Percentiles rank a stretch among this genome's conserved stretches.
These are phyloP conservation scores for Thalassiosira livingstoniorum DNA, from an alignment of 352 stramenopile genomes.

Conservation along the genomic window DNA sequence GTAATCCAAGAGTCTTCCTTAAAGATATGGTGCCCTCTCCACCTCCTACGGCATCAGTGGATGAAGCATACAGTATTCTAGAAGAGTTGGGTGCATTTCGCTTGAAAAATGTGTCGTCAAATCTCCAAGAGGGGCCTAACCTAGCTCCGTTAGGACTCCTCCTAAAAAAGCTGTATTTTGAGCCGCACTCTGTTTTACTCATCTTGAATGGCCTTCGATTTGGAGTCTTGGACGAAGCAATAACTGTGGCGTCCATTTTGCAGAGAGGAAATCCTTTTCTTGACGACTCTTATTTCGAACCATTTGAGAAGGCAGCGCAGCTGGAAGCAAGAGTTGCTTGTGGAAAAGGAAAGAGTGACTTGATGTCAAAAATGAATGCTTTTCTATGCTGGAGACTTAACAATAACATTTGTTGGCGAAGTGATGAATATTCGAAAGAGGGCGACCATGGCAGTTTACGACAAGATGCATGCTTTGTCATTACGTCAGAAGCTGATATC, in stretches of 20 bases:
- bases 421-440: neutral
- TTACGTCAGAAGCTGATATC: constrained; percentile 1
- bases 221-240: constrained; percentile 2
- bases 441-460: too few species aligned
- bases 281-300: constrained; percentile 3
- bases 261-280: constrained; percentile 8
- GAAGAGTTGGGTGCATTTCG: constrained; percentile 4
- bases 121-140: too few species aligned
- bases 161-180: constrained; percentile 13
- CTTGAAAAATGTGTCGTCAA: neutral
- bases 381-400: constrained; percentile 2
- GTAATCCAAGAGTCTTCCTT: neutral
- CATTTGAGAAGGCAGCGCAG: constrained; percentile 9
- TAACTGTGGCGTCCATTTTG: constrained; percentile 2
- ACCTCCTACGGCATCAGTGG: neutral
- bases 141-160: neutral
- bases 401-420: neutral
- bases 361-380: constrained; percentile 10
- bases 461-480: neutral
- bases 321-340: neutral
- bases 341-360: constrained; percentile 13
- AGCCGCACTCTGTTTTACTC: constrained; percentile 1
- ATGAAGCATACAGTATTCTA: constrained; percentile 2
- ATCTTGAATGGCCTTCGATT: constrained; percentile 9
- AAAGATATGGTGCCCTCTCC: constrained; percentile 2